Evolutionary conservation across 1,139 yeast species (phyloP), one percentile per base, ranked within the genome.

Genomic region (Geotrichum citri-aurantii): DNA sequence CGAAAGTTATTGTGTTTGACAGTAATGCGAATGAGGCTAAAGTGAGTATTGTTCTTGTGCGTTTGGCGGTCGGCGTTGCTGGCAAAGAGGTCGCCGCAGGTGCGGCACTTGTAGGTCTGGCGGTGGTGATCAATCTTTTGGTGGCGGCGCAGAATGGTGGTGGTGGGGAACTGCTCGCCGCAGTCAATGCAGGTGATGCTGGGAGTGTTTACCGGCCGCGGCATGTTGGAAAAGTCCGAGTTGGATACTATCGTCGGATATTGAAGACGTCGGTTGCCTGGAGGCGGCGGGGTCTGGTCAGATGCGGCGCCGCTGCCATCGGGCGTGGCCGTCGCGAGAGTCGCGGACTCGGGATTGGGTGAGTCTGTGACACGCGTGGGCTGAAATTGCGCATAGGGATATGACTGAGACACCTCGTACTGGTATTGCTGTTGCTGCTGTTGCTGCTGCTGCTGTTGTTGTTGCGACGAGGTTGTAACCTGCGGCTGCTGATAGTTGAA

Each of bases 51-150:
- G 60, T 68, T 68, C 54, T 68, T 68, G 62, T 68, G 70, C 19
- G 70, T 68, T 53, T 68, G 70, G 4, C 70, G 62, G 52, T 67
- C 70, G 12, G 70, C 69, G 11, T 67, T 64, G 5, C 68, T 63
- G 7, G 57, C 56, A 60, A 68, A 68, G 53, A 67, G 64, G 58
- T 67, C 66, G 24, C 70, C 69, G 53, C 70, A 68, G 47, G 65
- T 66, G 23, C 69, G 66, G 54, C 70, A 68, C 61, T 66, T 65
- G 65, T 61, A 68, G 27, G 65, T 61, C 53, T 64, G 61, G 42
- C 63, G 58, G 44, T 62, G 64, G 59, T 68, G 70, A 19, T 56
- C 57, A 33, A 54, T 55, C 55, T 67, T 67, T 33, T 64, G 64
- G 56, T 68, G 70, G 23, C 65, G 62, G 14, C 69, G 65, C 24